phyloP scores from a whole-genome alignment of 108 stramenopile species.

The Bacterosira constricta region DNA sequence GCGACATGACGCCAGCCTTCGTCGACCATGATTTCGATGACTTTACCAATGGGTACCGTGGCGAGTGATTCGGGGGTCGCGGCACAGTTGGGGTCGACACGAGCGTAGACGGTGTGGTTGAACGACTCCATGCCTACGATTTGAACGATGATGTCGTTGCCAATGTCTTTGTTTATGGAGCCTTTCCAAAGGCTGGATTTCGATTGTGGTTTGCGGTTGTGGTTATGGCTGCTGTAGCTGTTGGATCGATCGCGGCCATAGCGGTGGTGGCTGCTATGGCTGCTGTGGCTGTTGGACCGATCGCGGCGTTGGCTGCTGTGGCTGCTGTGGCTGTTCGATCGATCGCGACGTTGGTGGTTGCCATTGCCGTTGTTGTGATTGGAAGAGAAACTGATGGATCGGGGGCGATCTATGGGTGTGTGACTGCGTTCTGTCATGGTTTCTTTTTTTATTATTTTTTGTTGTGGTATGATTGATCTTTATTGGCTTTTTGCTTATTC shows the following conservation, averaged over 20 bases:
- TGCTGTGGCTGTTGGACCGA: not conserved
- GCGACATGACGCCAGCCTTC: slow-evolving; percentile 47
- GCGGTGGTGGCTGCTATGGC: not conserved
- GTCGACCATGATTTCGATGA: slow-evolving; percentile 51
- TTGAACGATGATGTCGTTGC: slow-evolving; percentile 38
- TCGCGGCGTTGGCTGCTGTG: not conserved
- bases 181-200: slow-evolving; percentile 47
- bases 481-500: no score
- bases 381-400: not conserved
- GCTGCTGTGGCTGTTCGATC: not conserved
- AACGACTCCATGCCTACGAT: slow-evolving; percentile 50
- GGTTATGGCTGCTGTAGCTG: not conserved
- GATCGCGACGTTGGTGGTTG: not conserved
- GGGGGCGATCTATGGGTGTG: not conserved
- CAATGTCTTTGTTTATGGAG: slow-evolving; percentile 29
- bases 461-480: no score
- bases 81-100: slow-evolving; percentile 24
- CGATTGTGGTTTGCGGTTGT: slow-evolving; percentile 3
- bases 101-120: slow-evolving; percentile 48
- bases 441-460: no score
- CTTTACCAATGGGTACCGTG: slow-evolving; percentile 37
- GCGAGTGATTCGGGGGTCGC: not conserved
- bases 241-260: not conserved
- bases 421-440: not conserved
- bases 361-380: not conserved